A percentile compares a stretch with the other conserved stretches of the same genome.
These are phyloP conservation scores for Wickerhamiella sorbophila DNA, from an alignment of 805 yeast genomes.

Conservation along the genomic window DNA sequence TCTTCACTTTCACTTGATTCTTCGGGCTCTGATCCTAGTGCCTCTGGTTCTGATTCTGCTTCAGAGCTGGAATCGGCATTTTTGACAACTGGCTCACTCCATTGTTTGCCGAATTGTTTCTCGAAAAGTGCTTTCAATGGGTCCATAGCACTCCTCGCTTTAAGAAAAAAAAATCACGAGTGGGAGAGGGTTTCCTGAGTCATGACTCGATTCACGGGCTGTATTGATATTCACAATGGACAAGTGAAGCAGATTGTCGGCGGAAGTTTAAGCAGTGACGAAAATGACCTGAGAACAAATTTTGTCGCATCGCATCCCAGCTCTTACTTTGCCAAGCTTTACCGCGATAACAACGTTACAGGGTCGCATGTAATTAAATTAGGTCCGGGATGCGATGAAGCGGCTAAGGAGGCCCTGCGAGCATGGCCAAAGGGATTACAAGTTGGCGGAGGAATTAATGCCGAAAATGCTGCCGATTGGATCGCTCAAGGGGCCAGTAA, in stretches of 20 bases:
- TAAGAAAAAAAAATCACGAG: background rate
- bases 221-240: slow-evolving; percentile 91
- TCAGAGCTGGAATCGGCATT: background rate
- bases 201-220: slow-evolving; percentile 85
- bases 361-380: slow-evolving; percentile 92
- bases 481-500: slow-evolving; percentile 65
- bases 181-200: background rate
- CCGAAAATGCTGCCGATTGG: slow-evolving; percentile 65
- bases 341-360: slow-evolving; percentile 38
- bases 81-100: slow-evolving; percentile 17
- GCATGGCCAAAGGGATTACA: slow-evolving; percentile 68
- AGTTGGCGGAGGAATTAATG: slow-evolving; percentile 86
- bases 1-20: slow-evolving; percentile 6
- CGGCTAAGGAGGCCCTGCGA: slow-evolving; percentile 61
- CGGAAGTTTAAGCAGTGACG: slow-evolving; percentile 50
- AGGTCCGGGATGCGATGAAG: slow-evolving; percentile 69
- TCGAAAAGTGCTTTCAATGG: slow-evolving; percentile 23
- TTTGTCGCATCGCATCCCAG: slow-evolving; percentile 67
- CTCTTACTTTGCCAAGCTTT: slow-evolving; percentile 58
- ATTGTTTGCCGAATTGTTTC: slow-evolving; percentile 24
- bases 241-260: slow-evolving; percentile 96
- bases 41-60: slow-evolving; percentile 7
- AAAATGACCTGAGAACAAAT: slow-evolving; percentile 42
- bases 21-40: background rate
- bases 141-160: slow-evolving; percentile 11